Evolutionary conservation across 441 rosid genomes (phyloP), one percentile per base, ranked within the genome.

Genomic region (Pelargonium myrrhifolium): DNA sequence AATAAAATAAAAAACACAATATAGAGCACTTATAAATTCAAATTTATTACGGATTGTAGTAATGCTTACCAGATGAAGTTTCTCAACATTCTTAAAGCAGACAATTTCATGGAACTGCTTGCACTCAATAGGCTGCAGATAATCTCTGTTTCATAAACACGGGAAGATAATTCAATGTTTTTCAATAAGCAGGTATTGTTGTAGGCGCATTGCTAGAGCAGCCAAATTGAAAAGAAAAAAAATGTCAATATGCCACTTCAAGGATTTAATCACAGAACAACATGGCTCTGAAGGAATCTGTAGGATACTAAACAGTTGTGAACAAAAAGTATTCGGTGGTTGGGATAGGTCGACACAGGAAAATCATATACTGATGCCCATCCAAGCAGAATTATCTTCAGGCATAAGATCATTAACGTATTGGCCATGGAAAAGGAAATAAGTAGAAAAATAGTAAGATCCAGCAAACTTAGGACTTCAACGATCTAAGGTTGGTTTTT

Each of bases 81-180:
- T 80, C 64, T 83, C 82, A 37, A 82, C 96, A 80, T 81, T 71
- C 75, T 84, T 86, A 83, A 87, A 92, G 84, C 98, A 94, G 73
- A 88, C 71, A 62, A 87, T 79, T 78, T 92, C 99, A 63, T 92
- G 87, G 69, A 85, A 84, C 73, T 87, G 82, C 60, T 74, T 21
- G 76, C 85, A 80, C 81, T 94, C 98, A 79, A 84, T 71, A 15
- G 99, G 97, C 81, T 73, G 86, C 94, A 94, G 76, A 67, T 81
- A 76, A 70, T 84, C 86, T 80, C 98, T 92, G 84, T 74, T 67
- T 62, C 80, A 78, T 64, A 76, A 59, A 75, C 9, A 47, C 37
- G 64, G 66, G 66, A 70, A 64, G 14, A 53, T n/a, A 66, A 22
- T 37, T 74, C 65, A 69, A 62, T 26, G 64, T 55, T 56, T 39